Conservation (phyloP, 1,139 yeast species). For the Kodamaea anthophila region DNA sequence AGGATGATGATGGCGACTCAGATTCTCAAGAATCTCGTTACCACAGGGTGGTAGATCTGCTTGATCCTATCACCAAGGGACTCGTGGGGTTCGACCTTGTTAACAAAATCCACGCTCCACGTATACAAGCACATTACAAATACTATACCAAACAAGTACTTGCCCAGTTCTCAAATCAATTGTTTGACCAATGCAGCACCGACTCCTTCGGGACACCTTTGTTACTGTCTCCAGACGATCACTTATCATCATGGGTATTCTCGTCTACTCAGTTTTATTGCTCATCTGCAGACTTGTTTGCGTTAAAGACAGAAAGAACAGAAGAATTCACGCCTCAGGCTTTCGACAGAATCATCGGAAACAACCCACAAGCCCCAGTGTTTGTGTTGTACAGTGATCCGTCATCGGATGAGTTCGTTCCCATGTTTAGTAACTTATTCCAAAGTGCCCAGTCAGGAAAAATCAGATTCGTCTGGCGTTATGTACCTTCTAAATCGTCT, state of each 20-base stretch:
- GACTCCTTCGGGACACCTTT: conserved; percentile 34
- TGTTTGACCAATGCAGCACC: conserved; percentile 19
- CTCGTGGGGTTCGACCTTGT: conserved; percentile 49
- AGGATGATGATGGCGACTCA: conserved; percentile 11
- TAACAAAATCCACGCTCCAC: conserved; percentile 51
- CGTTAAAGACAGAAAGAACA: conserved; percentile 44
- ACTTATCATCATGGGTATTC: conserved; percentile 42
- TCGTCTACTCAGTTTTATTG: conserved; percentile 54
- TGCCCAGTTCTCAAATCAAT: conserved; percentile 15
- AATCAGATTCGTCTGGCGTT: conserved; percentile 70
- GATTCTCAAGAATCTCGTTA: conserved; percentile 18
- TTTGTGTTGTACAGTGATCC: conserved; percentile 49
- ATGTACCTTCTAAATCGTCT: conserved; percentile 32
- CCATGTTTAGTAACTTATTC: conserved; percentile 53
- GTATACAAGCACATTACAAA: conserved; percentile 58
- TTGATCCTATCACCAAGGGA: conserved; percentile 10
- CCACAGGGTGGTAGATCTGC: conserved; percentile 24
- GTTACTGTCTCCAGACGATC: conserved; percentile 9
- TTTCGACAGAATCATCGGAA: conserved; percentile 59
- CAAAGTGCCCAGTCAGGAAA: conserved; percentile 61
- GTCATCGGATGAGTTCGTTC: conserved; percentile 39
- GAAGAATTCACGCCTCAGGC: conserved; percentile 25
- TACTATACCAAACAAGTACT: conserved; percentile 34
- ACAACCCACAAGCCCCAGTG: conserved; percentile 33
- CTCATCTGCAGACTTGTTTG: conserved; percentile 61